Evolutionary conservation across 176 grass and related monocot species (phyloP), one percentile per base, ranked within the genome.

Genomic region (Calamus simplicifolius): DNA sequence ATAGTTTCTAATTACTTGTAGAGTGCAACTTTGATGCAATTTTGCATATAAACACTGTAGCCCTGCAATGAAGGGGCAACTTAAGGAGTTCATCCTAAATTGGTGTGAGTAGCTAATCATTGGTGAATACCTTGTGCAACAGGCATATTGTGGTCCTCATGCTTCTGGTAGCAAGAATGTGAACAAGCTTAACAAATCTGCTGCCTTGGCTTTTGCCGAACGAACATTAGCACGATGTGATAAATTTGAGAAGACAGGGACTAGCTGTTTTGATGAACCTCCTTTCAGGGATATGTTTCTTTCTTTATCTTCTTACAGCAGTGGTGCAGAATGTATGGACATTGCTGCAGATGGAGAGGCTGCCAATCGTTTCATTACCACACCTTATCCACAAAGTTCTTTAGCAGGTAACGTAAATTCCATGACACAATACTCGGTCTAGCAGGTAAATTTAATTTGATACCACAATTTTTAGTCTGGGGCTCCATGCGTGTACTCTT

Each of bases 231-330:
- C 61, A 70, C 68, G 77, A 38, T 84, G 64, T 28, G 69, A 55
- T 50, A 89, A 74, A 49, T 89, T 70, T 6, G 77, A 84, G 25
- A 72, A 77, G 51, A 16, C 66, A 25, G 80, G 80, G 53, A 77
- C 48, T 43, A 67, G 73, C 48, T 89, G 80, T 51, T 89, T 89
- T 72, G 69, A 80, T 62, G 85, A 77, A 17, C 43, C 69, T 52
- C 56, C 56, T 52, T 89, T 84, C 65, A 84, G 82, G 77, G 80
- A 84, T 51, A 76, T 89, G 57, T 84, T 89, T 72, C 12, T 62
- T 48, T 80, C 69, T 51, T 69, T 56, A 31, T 80, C 73, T 28
- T 84, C 77, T 73, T 55, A 80, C n/a, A 76, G 77, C 79, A 70
- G 50, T 19, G 62, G 75, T 49, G 59, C 29, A 23, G 65, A 83